Evolutionary conservation across 345 rosid species (phyloP).

Genomic region (Leavenworthia alabamica): DNA sequence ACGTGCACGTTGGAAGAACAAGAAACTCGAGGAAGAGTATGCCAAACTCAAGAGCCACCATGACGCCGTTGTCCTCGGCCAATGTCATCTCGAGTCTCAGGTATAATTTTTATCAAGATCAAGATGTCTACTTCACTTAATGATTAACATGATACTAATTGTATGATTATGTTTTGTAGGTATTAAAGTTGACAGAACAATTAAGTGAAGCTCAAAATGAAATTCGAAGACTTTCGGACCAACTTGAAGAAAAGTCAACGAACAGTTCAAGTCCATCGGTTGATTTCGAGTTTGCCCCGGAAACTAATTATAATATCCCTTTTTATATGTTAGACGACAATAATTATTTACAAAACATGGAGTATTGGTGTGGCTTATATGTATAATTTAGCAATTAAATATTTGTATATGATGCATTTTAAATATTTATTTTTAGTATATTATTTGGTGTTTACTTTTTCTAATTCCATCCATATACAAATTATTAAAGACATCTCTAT

Average conservation of each 20-base stretch:
- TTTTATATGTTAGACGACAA: constrained; percentile 40
- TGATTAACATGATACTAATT: neutral
- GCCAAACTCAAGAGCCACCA: constrained; percentile 43
- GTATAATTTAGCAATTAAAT: constrained; percentile 11
- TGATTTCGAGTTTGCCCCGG: constrained; percentile 39
- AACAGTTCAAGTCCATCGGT: constrained; percentile 50
- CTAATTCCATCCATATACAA: no score
- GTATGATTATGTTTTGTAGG: constrained; percentile 24
- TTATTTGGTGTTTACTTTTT: neutral
- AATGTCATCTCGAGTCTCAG: constrained; percentile 73
- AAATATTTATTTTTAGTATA: constrained; percentile 6
- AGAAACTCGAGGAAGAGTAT: constrained; percentile 84
- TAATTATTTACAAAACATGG: constrained; percentile 38
- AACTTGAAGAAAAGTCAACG: constrained; percentile 37
- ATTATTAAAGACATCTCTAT: no score
- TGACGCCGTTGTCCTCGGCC: constrained; percentile 43
- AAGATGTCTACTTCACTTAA: no score
- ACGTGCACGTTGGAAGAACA: constrained; percentile 84
- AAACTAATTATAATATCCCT: constrained; percentile 36
- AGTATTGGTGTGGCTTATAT: constrained; percentile 43
- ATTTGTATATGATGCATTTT: constrained; percentile 12
- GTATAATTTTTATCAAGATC: no score
- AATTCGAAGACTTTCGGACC: constrained; percentile 39
- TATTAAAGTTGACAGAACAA: constrained; percentile 48
- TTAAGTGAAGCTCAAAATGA: constrained; percentile 46